Evolutionary conservation across 257 asterid species (phyloP).

Genomic region (Gynochthodes officinalis): DNA sequence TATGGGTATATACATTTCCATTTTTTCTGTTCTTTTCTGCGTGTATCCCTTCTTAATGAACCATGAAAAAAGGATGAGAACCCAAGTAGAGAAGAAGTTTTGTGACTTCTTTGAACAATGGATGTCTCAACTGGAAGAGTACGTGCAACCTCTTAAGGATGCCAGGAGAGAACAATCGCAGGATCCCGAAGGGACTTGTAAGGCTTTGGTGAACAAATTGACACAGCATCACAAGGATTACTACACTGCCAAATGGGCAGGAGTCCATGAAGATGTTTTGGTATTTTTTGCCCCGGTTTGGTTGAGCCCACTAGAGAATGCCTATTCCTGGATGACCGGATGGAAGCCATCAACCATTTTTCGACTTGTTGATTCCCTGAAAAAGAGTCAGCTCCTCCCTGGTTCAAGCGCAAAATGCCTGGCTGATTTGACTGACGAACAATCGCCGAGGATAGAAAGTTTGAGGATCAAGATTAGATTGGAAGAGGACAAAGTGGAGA

Average conservation of each 20-base stretch:
- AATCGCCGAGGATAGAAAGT: constrained; percentile 32
- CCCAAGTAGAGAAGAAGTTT: constrained; percentile 34
- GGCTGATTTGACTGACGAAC: constrained; percentile 32
- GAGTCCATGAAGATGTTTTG: constrained; percentile 53
- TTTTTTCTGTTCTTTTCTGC: no score
- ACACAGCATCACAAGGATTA: constrained; percentile 66
- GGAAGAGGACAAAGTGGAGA: constrained; percentile 69
- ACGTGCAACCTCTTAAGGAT: constrained; percentile 18
- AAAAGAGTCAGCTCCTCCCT: not conserved
- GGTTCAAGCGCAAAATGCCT: not conserved
- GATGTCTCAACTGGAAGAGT: constrained; percentile 55
- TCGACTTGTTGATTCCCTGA: constrained; percentile 36
- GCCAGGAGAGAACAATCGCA: constrained; percentile 4
- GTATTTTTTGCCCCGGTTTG: constrained; percentile 52
- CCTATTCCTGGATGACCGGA: constrained; percentile 57
- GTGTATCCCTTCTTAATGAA: no score
- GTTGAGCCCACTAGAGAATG: constrained; percentile 55
- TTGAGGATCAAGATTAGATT: constrained; percentile 37
- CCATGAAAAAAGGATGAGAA: constrained; percentile 29
- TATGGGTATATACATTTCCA: no score
- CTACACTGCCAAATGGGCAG: constrained; percentile 58
- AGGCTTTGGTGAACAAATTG: constrained; percentile 31
- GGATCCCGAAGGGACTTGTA: constrained; percentile 2
- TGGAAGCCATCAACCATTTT: constrained; percentile 69
- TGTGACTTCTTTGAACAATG: constrained; percentile 46